Evolutionary conservation across 306 rosid genomes (phyloP).

Genomic region (Rosa rugosa): DNA sequence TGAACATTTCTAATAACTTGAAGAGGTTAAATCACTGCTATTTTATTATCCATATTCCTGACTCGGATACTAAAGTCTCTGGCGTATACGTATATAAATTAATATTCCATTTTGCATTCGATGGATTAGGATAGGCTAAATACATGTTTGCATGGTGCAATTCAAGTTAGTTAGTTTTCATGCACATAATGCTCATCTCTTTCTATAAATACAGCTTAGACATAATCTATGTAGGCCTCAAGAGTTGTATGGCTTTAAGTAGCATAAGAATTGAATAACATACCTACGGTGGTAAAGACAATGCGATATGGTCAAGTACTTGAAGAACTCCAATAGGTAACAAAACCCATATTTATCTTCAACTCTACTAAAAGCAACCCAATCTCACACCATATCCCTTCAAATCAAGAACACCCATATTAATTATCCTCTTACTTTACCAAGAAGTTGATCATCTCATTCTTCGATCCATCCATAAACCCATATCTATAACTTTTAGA

Average conservation of each 20-base stretch:
- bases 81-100: not conserved
- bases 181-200: not conserved
- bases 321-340: slow-evolving; percentile 29
- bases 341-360: slow-evolving; percentile 28
- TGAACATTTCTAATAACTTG: not conserved
- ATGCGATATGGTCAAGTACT: slow-evolving; percentile 32
- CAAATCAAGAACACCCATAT: slow-evolving; percentile 21
- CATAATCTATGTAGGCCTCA: slow-evolving; percentile 3
- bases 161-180: not conserved
- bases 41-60: not conserved
- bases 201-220: not conserved
- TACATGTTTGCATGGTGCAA: slow-evolving; percentile 10
- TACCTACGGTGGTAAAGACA: slow-evolving; percentile 20
- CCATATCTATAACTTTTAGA: slow-evolving; percentile 31
- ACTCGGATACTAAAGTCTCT: not conserved
- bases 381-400: slow-evolving; percentile 30
- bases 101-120: not conserved
- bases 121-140: not conserved
- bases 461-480: slow-evolving; percentile 40
- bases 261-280: slow-evolving; percentile 23
- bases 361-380: slow-evolving; percentile 24
- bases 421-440: slow-evolving; percentile 4
- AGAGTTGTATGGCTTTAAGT: slow-evolving; percentile 13
- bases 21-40: not conserved
- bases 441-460: slow-evolving; percentile 9